Conservation (phyloP, 1,284 basidiomycete genomes). For the Rhodotorula mucilaginosa region DNA sequence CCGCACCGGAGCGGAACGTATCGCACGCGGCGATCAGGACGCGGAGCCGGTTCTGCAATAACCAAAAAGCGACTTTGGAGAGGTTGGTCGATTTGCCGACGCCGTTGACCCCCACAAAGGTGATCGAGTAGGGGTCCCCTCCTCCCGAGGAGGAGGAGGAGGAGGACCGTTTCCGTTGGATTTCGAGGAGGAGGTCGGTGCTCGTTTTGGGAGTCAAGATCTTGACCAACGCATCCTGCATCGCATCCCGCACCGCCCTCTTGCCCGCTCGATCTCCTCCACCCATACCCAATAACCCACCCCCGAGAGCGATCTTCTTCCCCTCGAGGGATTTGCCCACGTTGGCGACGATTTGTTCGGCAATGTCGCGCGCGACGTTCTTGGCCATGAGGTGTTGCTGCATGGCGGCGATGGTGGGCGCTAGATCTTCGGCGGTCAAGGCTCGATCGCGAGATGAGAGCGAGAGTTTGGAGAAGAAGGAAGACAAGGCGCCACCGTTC, state of each 20-base stretch:
- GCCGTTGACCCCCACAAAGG: slow-evolving; percentile 99
- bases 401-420: slow-evolving; percentile 88
- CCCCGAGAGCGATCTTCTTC: slow-evolving; percentile 52
- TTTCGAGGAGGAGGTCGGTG: slow-evolving; percentile 82
- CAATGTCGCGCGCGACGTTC: slow-evolving; percentile 94
- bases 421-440: slow-evolving; percentile 76
- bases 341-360: slow-evolving; percentile 89
- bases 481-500: slow-evolving; percentile 46
- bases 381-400: slow-evolving; percentile 97
- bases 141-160: not conserved
- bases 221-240: slow-evolving; percentile 83
- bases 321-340: slow-evolving; percentile 86
- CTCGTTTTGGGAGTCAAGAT: slow-evolving; percentile 95
- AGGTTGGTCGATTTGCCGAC: slow-evolving; percentile 99
- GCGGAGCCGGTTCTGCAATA: slow-evolving; percentile 87
- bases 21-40: slow-evolving; percentile 98
- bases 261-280: not conserved
- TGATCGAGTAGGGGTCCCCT: slow-evolving; percentile 72
- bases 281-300: slow-evolving; percentile 58
- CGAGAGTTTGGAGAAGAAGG: slow-evolving; percentile 75
- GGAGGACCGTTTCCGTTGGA: slow-evolving; percentile 53
- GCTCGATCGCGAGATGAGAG: slow-evolving; percentile 64
- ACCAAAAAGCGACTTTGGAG: slow-evolving; percentile 98
- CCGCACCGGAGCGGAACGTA: slow-evolving; percentile 96
- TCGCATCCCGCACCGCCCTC: slow-evolving; percentile 65